Base-by-base conservation (phyloP, 768 basidiomycete species). In the Tricholoma bakamatsutake region DNA sequence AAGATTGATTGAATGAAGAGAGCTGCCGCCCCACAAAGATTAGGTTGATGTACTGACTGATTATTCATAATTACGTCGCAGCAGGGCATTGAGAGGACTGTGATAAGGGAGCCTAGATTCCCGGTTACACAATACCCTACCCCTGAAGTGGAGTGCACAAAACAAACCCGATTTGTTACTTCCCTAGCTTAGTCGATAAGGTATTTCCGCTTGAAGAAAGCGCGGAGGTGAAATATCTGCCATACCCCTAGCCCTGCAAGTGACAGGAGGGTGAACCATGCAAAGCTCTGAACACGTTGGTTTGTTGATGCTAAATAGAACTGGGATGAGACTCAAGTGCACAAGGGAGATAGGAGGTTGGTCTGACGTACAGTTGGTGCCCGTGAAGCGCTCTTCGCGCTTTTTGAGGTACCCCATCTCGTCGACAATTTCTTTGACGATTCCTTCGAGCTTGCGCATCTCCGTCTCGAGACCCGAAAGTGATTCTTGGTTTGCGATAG, bases 401-500 rank as follows among this genome's bases (percentile, higher is more conserved):
- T 76, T 73, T 74, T 94, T 92, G 57, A 99, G 81, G 72, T 96
- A 98, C 7, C 82, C 81, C 76, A 98, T 78, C 71, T 99, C 95
- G 63, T 98, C 95, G 12, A 88, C 84, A 52, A 99, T 85, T 74
- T 98, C 97, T 68, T 94, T 92, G 34, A 94, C 89, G 12, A 98
- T 70, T 0, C 93, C 95, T 69, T 99, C 97, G 2, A 99, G 78
- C 66, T 98, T 98, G 39, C 94, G 84, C 95, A 98, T 98, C 71
- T 98, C 97, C 0, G 93, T 95, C 73, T 99, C 97, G 17, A 99
- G 82, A 0, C 89, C 90, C 5, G 93, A 97, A 0, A 98, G 77
- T 0, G 92, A 94, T 69, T 99, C 97, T 69, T 98, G 95, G 73
- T 97, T 98, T 9, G 97, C 97, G 69, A 98, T 99, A 24, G 97